These are phyloP conservation scores for Blakeslea trispora DNA, from an alignment of 371 early-diverging fungal species.

Conservation along the genomic window DNA sequence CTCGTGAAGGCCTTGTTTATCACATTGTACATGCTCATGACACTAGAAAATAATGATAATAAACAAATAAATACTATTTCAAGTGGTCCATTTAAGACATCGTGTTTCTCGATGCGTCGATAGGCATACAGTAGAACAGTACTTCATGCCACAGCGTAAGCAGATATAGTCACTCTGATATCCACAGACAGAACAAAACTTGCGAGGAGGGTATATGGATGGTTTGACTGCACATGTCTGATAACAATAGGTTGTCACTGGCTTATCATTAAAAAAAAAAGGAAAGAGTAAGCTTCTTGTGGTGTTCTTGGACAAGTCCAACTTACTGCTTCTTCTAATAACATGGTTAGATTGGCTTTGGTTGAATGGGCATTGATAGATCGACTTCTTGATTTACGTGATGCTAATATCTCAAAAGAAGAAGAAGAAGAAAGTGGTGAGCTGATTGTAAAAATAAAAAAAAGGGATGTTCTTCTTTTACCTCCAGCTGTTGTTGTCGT, in stretches of 20 bases:
- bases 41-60: constrained; percentile 4
- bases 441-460: not conserved
- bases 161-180: constrained; percentile 63
- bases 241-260: constrained; percentile 45
- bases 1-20: constrained; percentile 50
- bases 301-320: too few relatives aligned
- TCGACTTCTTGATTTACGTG: constrained; percentile 29
- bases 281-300: too few relatives aligned
- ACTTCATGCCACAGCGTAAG: constrained; percentile 66
- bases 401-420: not conserved
- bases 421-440: not conserved
- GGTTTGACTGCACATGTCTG: constrained; percentile 56
- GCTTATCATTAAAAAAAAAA: too few relatives aligned
- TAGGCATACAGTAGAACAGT: constrained; percentile 61
- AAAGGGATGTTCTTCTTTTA: constrained; percentile 1
- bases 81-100: constrained; percentile 39
- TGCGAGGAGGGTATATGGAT: constrained; percentile 60
- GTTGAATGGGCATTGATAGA: constrained; percentile 44
- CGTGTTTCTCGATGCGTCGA: constrained; percentile 65
- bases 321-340: constrained; percentile 59
- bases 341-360: constrained; percentile 53
- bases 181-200: constrained; percentile 72
- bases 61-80: constrained; percentile 5
- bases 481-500: not conserved
- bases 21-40: constrained; percentile 50